Base-by-base conservation (phyloP, 2,329 filamentous ascomycete species). In the Xylaria sp. region DNA sequence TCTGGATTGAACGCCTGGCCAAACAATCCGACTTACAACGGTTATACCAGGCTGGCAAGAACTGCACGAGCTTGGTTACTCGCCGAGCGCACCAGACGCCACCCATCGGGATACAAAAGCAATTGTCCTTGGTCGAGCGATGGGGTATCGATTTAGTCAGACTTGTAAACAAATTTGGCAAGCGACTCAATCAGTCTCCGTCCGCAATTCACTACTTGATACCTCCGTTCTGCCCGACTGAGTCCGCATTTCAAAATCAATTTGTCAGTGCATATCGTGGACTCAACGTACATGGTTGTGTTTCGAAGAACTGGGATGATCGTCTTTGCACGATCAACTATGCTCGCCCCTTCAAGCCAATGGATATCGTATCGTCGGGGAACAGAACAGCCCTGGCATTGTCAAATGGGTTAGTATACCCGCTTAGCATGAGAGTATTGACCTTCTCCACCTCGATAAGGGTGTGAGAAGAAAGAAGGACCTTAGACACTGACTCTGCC, bases 131-230 rank as follows among this genome's bases (percentile, higher is more conserved):
- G 7, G n/a, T 72, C 5, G 62, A 64, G 2, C 61, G 40, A 58
- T 73, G 71, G 71, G 68, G 66, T 0, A 43, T 62, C 4, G 71
- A 70, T 46, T 38, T 73, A 11, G 58, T 66, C 1, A 57, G 64
- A 21, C 54, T 73, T 8, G 67, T 69, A 3, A 65, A 64, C 3
- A 67, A 68, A 17, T 72, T 73, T 17, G 60, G 63, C 7, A 48
- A 51, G 3, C 48, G 51, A 40, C 54, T 70, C 2, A 56, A 27
- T 6, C 41, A 44, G 2, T 59, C 25, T 9, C 71, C 70, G 0
- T 46, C 55, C 3, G 59, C 63, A 2, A 72, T 72, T n/a, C 64
- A 70, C 23, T 60, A 67, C 11, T 62, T 65, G 1, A 72, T 73
- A 5, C 67, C 69, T 4, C 66, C 70, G 0, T 71, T 73, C 25